Evolutionary conservation across 495 filamentous ascomycete genomes (phyloP).

Genomic region (Neurospora sp.): DNA sequence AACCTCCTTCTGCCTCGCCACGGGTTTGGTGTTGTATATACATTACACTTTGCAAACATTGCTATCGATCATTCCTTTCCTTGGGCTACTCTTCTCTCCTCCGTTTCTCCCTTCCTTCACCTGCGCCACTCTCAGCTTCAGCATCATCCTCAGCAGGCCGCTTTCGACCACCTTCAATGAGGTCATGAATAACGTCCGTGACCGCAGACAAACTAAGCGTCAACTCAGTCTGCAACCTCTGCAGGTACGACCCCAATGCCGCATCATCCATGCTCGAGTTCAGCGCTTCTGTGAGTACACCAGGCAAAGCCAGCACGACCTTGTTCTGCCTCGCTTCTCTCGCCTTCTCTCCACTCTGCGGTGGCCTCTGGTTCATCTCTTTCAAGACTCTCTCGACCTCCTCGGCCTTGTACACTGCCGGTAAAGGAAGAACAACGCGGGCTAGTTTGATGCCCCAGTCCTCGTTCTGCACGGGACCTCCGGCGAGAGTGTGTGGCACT

Average conservation of each 20-base stretch:
- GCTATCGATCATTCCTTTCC: background rate
- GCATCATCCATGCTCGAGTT: constrained; percentile 58
- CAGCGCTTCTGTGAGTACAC: constrained; percentile 62
- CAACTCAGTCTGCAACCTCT: constrained; percentile 67
- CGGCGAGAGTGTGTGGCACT: constrained; percentile 74
- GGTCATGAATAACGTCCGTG: no score
- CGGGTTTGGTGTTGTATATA: background rate
- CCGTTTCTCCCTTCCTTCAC: background rate
- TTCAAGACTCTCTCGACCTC: constrained; percentile 52
- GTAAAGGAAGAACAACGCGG: constrained; percentile 58
- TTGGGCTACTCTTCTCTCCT: background rate
- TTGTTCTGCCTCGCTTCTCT: constrained; percentile 30
- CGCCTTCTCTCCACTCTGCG: background rate
- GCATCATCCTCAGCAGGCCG: background rate
- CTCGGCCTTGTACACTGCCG: constrained; percentile 57
- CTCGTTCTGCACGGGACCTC: constrained; percentile 58
- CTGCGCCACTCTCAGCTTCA: background rate
- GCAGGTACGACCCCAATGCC: constrained; percentile 53
- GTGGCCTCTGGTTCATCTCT: constrained; percentile 25
- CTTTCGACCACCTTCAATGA: background rate
- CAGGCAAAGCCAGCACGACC: constrained; percentile 61
- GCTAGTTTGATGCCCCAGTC: constrained; percentile 77
- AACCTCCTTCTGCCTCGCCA: background rate
- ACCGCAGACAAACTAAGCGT: constrained; percentile 46
- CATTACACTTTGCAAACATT: background rate